phyloP scores from a whole-genome alignment of 257 asterid genomes.

The Agastache rugosa region DNA sequence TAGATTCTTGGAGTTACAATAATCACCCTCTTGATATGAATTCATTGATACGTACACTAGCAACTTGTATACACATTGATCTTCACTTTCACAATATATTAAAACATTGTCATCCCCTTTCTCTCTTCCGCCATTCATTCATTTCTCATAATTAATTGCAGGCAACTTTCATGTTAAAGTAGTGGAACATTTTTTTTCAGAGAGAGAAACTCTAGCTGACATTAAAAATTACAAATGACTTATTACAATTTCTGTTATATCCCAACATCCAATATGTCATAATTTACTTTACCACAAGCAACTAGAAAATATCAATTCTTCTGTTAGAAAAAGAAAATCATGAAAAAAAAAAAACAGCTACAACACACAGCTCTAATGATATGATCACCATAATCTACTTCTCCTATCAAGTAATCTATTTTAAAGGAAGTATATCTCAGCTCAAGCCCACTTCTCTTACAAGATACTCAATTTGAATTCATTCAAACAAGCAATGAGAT shows the following conservation, averaged over 20 bases:
- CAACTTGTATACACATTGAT: not conserved
- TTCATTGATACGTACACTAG: not conserved
- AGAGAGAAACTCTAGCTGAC: not conserved
- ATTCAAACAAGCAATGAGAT: too few species aligned
- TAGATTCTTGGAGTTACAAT: not conserved
- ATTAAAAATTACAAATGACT: not conserved
- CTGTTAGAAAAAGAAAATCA: slow-evolving; percentile 15
- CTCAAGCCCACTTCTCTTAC: too few species aligned
- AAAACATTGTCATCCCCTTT: not conserved
- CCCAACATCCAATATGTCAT: slow-evolving; percentile 13
- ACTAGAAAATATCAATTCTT: not conserved
- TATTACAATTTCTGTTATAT: not conserved
- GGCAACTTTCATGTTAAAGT: slow-evolving; percentile 1
- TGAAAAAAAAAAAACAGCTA: not conserved
- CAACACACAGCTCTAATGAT: not conserved
- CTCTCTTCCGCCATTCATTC: not conserved
- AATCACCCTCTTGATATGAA: not conserved
- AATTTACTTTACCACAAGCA: not conserved
- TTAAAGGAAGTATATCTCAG: too few species aligned
- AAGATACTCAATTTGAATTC: too few species aligned
- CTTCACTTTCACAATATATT: not conserved
- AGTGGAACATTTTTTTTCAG: not conserved
- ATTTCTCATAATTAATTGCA: not conserved
- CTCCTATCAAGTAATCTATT: too few species aligned
- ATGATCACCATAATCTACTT: too few species aligned